Base-by-base conservation (phyloP, 352 stramenopile genomes). In the Pythium coloratum region DNA sequence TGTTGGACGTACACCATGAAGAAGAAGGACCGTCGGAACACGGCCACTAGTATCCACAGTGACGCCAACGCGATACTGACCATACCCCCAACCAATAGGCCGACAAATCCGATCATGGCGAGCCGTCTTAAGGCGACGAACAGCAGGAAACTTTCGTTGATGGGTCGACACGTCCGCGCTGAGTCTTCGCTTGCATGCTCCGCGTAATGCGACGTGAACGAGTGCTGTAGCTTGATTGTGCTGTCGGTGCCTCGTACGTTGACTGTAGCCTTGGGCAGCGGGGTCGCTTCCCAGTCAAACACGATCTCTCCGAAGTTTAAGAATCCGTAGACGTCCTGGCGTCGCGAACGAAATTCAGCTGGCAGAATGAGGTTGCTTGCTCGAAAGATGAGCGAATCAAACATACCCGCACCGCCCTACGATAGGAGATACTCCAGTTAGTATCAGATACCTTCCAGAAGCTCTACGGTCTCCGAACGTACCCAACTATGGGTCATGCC, bases 401-500 rank as follows among this genome's bases (percentile, higher is more conserved):
- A 30, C 2, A 20, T 16, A 33, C 32, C 20, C n/a, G 28, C 7
- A 10, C 53, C 34, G 42, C 33, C 18, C 13, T 64, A 26, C 60
- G 44, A 55, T 12, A 65, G 24, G 30, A 34, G 24, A 36, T 9
- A 6, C 24, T 26, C 42, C 5, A 8, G 42, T 49, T 2, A 49
- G 42, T 10, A 7, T 49, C 0, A 10, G 42, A 26, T 0, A 8
- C 16, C 14, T 12, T 49, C 14, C 42, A 49, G 42, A 12, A 16
- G 14, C 38, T 46, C 10, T 0, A 20, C 1, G 14, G 9, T 1
- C 8, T 20, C 5, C 16, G 42, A 16, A 14, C 57, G 7, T 67
- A 85, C 80, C 88, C 88, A 96, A 1, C 81, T 88, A 55, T 96
- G 85, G 0, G 86, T 94, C 79, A 94, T 86, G n/a, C 87, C 87